Evolutionary conservation across 202 grass and related monocot genomes (phyloP).

Genomic region (Zoysia matrella): DNA sequence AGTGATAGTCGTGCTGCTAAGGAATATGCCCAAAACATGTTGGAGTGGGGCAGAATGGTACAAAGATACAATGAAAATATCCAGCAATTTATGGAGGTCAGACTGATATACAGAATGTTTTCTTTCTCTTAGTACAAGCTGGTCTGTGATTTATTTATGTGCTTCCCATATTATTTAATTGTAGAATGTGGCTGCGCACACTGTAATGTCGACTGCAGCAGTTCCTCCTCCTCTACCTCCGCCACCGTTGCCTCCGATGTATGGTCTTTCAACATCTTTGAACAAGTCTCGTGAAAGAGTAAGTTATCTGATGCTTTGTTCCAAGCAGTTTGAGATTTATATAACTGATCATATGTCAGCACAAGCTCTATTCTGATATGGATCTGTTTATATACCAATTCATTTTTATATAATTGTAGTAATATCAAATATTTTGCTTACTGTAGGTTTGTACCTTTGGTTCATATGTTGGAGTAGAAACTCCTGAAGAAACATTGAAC

Average conservation of each 20-base stretch:
- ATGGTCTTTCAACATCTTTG: not conserved
- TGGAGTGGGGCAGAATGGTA: not conserved
- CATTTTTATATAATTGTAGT: not conserved
- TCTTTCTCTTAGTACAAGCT: not conserved
- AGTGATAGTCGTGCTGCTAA: not conserved
- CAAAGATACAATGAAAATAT: not conserved
- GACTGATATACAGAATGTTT: not conserved
- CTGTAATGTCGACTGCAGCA: not conserved
- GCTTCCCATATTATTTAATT: not conserved
- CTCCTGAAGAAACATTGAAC: slow-evolving; percentile 2
- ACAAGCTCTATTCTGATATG: too few species aligned
- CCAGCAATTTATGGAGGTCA: not conserved
- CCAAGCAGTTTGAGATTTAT: too few species aligned
- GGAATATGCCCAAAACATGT: not conserved
- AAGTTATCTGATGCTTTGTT: not conserved
- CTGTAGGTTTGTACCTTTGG: not conserved
- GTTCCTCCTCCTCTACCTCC: not conserved
- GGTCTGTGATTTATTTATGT: not conserved
- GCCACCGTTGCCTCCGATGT: not conserved
- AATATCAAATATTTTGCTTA: not conserved
- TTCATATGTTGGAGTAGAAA: not conserved
- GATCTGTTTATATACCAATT: too few species aligned
- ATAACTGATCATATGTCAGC: too few species aligned
- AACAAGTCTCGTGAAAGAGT: not conserved
- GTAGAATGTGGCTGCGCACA: not conserved